Base-by-base conservation (phyloP, 176 grass and related monocot genomes). In the Oropetium thomaeum region DNA sequence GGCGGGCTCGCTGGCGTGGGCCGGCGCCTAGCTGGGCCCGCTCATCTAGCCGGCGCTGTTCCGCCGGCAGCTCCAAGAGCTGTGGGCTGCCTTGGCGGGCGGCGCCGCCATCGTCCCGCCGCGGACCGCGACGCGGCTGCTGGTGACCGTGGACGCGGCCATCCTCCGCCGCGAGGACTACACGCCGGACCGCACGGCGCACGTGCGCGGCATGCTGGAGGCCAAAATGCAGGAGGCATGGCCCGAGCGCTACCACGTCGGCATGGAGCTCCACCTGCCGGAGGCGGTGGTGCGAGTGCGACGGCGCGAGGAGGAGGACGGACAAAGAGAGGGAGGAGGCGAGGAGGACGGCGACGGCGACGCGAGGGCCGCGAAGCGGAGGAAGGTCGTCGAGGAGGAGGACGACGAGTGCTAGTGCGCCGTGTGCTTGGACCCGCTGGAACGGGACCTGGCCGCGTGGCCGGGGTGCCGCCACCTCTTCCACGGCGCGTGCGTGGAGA, bases 401-500 rank as follows among this genome's bases (percentile, higher is more conserved):
- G 71, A 17, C 0, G 29, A 82, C 4, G 77, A 81, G n/a, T 86
- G 77, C 4, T 70, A 81, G n/a, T 86, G 77, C 43, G 28, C 42
- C 10, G 0, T 81, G 5, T 86, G 84, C 77, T 68, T 81, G 1
- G 31, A 69, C 0, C 3, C 20, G 20, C 19, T 75, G 4, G 77
- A 75, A 32, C 17, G 51, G 33, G 65, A 7, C 8, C 1, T 76
- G 44, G 78, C 29, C 1, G 71, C 71, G 57, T 76, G 84, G 84
- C 72, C 78, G 0, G 71, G 71, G 57, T 77, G 84, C 45, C 17
- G 61, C 5, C 84, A 71, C 31, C 72, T 76, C 29, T 81, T 86
- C 84, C 78, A 86, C 22, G 78, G 78, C 12, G 22, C 0, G 2
- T 86, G 84, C 37, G 1, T 71, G 72, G 78, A 77, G 65, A 11